Base-by-base conservation (phyloP, 257 asterid genomes). In the Echium plantagineum region DNA sequence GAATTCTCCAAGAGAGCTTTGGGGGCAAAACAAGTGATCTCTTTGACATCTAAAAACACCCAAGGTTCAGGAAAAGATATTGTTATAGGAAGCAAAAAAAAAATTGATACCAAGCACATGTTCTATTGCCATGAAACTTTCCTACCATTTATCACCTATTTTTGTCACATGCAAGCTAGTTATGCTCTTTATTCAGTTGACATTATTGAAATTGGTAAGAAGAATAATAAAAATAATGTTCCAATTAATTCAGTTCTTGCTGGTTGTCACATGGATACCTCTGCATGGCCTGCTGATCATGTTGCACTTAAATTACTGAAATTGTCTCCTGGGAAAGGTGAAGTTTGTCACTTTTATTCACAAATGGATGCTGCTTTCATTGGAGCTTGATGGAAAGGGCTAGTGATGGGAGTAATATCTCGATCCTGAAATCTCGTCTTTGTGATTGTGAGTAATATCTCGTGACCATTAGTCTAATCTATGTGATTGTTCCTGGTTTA, bases 241-340 rank as follows among this genome's bases (percentile, higher is more conserved):
- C 10, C 30, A 1, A 69, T 51, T 6, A 63, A 61, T 16, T 56
- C 61, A 6, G 42, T 61, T 57, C 10, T 75, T 8, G 69, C 63
- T 0, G 64, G 67, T 32, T 71, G 80, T 46, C 80, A 75, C 69
- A 42, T 71, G 73, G 76, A 71, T 58, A 71, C 80, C 15, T 70
- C 71, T 3, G 48, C 63, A 15, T 75, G 74, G 74, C 74, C 80
- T 9, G 49, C 35, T 59, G 12, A 60, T 17, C 76, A 71, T 22
- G 74, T 75, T 15, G 80, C 76, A 0, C 66, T 75, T 24, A 7
- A 67, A 62, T 17, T 67, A 22, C 66, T 75, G 21, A 75, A 71
- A 9, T 57, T 71, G 10, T 49, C 59, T 7, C 74, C 76, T 0
- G 79, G 79, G 31, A 54, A 70, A 61, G 80, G 80, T 8, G 76